These are phyloP conservation scores for Aspergillus novofumigatus DNA, from an alignment of 2,329 filamentous ascomycete genomes.

Conservation along the genomic window DNA sequence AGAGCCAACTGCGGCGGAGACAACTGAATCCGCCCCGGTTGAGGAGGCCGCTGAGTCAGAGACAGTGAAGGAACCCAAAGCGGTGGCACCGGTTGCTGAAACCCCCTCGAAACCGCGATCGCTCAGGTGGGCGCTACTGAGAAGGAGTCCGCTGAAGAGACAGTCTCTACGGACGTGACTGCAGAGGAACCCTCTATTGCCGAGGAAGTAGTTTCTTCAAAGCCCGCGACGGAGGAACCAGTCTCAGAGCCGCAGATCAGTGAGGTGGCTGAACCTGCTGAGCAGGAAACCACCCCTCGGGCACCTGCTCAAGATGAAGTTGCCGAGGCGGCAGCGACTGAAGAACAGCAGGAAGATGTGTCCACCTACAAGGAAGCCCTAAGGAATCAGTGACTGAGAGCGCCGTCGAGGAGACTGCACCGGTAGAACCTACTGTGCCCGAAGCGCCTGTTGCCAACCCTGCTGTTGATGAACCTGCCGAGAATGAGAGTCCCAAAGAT, in stretches of 20 bases:
- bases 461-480: no score
- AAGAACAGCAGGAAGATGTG: neutral
- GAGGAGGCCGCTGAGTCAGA: neutral
- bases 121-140: neutral
- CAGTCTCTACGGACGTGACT: neutral
- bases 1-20: conserved; percentile 5
- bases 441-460: no score
- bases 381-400: no score
- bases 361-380: no score
- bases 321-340: neutral
- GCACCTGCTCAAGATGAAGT: neutral
- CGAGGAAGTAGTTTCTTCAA: neutral
- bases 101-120: conserved; percentile 1
- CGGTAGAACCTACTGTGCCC: no score
- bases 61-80: conserved; percentile 1
- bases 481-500: no score
- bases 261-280: neutral
- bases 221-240: conserved; percentile 1
- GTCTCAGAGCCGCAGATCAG: neutral
- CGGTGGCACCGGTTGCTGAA: conserved; percentile 6
- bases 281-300: neutral
- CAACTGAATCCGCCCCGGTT: neutral
- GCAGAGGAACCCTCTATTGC: conserved; percentile 3
- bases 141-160: conserved; percentile 3
- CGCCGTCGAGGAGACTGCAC: neutral